phyloP scores from a whole-genome alignment of 768 basidiomycete species.

The Cantharellus cinnabarinus region DNA sequence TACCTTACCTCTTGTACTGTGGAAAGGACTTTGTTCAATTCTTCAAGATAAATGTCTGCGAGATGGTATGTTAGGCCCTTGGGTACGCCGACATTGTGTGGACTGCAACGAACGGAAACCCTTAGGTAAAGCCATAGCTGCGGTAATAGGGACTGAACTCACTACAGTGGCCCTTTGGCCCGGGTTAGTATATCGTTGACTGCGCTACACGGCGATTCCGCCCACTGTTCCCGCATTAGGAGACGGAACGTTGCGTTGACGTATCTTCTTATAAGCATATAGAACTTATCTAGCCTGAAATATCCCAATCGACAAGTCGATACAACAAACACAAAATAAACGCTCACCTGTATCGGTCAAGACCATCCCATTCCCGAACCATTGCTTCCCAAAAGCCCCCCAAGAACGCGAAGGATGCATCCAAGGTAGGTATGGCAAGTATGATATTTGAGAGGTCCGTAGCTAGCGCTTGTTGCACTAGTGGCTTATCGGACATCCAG shows the following conservation, averaged over 20 bases:
- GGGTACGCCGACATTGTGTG: slow-evolving; percentile 52
- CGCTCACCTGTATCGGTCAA: slow-evolving; percentile 64
- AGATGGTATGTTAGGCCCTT: slow-evolving; percentile 66
- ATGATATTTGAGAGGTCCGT: slow-evolving; percentile 66
- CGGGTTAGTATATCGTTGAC: slow-evolving; percentile 49
- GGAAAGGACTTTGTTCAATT: slow-evolving; percentile 42
- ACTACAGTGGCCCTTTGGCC: slow-evolving; percentile 76
- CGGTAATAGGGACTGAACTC: slow-evolving; percentile 11
- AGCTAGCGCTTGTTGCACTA: slow-evolving; percentile 85
- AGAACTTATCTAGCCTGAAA: slow-evolving; percentile 85
- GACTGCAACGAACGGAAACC: slow-evolving; percentile 22
- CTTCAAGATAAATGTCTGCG: slow-evolving; percentile 74
- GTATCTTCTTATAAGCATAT: slow-evolving; percentile 81
- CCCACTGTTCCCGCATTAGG: slow-evolving; percentile 54
- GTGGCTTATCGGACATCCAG: slow-evolving; percentile 99
- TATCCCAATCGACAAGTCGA: not conserved
- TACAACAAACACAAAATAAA: not conserved
- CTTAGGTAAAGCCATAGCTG: not conserved
- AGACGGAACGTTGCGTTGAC: slow-evolving; percentile 71
- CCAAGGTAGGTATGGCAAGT: slow-evolving; percentile 37
- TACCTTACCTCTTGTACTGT: slow-evolving; percentile 1
- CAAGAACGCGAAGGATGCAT: slow-evolving; percentile 53
- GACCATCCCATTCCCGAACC: slow-evolving; percentile 82
- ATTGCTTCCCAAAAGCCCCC: slow-evolving; percentile 81
- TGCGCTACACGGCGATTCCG: slow-evolving; percentile 27